Base-by-base conservation (phyloP, 208 protist genomes). In the Naegleria gruberi region DNA sequence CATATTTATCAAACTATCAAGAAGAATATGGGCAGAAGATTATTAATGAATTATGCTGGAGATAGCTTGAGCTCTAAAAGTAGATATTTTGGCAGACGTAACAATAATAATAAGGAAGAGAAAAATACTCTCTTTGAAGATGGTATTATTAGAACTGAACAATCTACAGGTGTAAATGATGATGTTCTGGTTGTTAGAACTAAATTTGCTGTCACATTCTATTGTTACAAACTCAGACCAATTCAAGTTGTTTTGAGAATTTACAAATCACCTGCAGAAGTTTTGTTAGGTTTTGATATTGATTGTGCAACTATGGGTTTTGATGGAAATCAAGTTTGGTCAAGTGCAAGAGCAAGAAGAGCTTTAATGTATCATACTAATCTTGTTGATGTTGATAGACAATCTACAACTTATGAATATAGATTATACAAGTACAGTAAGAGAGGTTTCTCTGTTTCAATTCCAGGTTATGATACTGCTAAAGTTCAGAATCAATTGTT, bases 221-320 rank as follows among this genome's bases (percentile, higher is more conserved):
- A 84, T 44, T 41, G 34, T 17, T 40, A 30, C 5, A 23, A 26
- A 40, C 23, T 42, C 7, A 10, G 90, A 82, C 87, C 57, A 4
- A 91, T 92, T 43, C 91, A 92, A 89, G 51, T 92, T 26, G 84
- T 92, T 2, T n/a, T 92, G 12, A 46, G 91, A 82, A 83, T 87
- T 37, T 92, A 92, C n/a, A 92, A 91, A 43, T 87, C 82, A 26
- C 89, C 90, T 23, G 17, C 90, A 2, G 91, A 92, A 82, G 23
- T 92, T 26, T 89, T 92, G 7, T 19, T 65, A 19, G 91, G 91
- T 6, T 92, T 92, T 77, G 91, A 92, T 87, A 44, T 92, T 30
- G 91, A 92, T 30, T 47, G 34, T 77, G 65, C 65, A 4, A 37
- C 26, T 7, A 37, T 77, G 26, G 65, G 65, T 77, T 77, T 37